A percentile compares a stretch with the other conserved stretches of the same genome.
Conservation (phyloP, 2,329 filamentous ascomycete genomes). For the Moelleriella libera region DNA sequence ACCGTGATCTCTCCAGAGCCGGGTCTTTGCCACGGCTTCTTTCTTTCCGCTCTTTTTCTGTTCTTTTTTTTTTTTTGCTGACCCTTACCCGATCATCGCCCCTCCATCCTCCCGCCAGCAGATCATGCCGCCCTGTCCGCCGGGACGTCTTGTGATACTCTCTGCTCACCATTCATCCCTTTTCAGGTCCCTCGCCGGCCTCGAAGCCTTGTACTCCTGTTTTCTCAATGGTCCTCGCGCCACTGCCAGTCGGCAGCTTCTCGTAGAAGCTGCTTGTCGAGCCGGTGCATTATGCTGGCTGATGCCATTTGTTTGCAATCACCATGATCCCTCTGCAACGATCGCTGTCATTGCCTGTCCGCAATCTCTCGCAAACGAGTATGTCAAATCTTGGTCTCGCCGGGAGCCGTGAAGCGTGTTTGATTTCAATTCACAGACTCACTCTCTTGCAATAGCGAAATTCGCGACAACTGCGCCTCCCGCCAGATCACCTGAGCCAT, state of each 20-base stretch:
- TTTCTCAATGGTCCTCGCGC: neutral
- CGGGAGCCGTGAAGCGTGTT: conserved; percentile 5
- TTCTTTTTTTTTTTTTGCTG: too few species aligned
- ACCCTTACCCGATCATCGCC: too few species aligned
- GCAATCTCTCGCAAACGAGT: conserved; percentile 43
- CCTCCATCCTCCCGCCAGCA: too few species aligned
- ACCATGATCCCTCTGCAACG: conserved; percentile 50
- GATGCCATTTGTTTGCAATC: conserved; percentile 25
- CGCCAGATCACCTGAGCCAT: too few species aligned
- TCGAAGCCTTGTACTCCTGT: too few species aligned
- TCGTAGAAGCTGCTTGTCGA: conserved; percentile 15
- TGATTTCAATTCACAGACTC: conserved; percentile 4
- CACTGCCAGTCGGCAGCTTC: conserved; percentile 11
- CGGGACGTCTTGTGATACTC: neutral
- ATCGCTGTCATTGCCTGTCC: conserved; percentile 47
- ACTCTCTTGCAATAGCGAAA: too few species aligned
- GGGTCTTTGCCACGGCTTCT: too few species aligned
- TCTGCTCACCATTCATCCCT: neutral
- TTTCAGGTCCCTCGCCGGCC: neutral
- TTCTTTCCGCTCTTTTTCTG: too few species aligned
- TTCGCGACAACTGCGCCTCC: too few species aligned
- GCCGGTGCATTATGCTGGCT: conserved; percentile 17
- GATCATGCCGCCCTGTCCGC: too few species aligned
- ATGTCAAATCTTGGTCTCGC: conserved; percentile 22
- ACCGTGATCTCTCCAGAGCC: too few species aligned